Base-by-base conservation (phyloP, 192 early-diverging fungal species). In the Allomyces javanicus region DNA sequence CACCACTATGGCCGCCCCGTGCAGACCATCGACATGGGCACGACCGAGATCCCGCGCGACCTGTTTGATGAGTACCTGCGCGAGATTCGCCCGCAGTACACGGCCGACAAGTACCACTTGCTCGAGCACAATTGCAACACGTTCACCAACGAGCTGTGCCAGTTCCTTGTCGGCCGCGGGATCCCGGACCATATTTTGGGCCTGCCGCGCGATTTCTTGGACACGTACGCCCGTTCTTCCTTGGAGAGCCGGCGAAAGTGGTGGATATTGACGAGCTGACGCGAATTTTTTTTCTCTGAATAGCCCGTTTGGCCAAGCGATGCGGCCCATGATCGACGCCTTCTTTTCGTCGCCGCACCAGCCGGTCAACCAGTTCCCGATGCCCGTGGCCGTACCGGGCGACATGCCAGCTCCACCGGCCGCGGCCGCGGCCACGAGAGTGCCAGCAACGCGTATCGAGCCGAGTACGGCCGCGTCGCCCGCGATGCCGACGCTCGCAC, bases 91-190 rank as follows among this genome's bases (percentile, higher is more conserved):
- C 67, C 71, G 25, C 65, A 66, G 4, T 86, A 76, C 64, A 80
- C 78, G 63, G 74, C 86, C 1, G 87, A 87, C 27, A 83, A 83
- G 61, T 94, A 94, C 70, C 89, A 92, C 75, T 69, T 94, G 33
- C 76, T 94, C 25, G 84, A 63, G 26, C 86, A 89, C 72, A 94
- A 94, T 73, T 94, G 92, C 80, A 94, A 87, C 69, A 82, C 73
- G 19, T 89, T 91, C 64, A 78, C 84, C 11, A 82, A 87, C 64
- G 85, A 88, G 64, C 72, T 90, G 0, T 89, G 89, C 69, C 78
- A 89, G 63, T 91, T 92, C 67, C 77, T 94, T 40, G 85, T 85
- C 0, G 92, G 89, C 24, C 72, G 73, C 66, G 68, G 71, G 4
- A 94, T 94, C 67, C 92, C 92, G 3, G 62, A 64, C 24, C 76